Base-by-base conservation (phyloP, 2,329 filamentous ascomycete genomes). In the Colletotrichum salicis region DNA sequence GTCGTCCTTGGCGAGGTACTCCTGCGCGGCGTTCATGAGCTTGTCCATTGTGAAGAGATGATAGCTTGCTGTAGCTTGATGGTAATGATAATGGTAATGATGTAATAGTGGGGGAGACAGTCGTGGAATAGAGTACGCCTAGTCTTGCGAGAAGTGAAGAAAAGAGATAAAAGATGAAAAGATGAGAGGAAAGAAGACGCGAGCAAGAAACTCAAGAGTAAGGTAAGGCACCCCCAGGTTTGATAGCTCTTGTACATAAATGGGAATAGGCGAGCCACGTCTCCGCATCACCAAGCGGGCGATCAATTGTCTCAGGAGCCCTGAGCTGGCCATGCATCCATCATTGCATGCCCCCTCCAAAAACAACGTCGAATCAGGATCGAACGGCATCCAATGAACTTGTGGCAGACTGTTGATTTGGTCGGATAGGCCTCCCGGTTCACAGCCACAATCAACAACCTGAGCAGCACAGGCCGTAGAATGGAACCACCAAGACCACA, bases 41-140 rank as follows among this genome's bases (percentile, higher is more conserved):
- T 80, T 81, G 54, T 84, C 81, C 83, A 84, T 84, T 61, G 24
- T 72, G 51, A 33, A 22, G 10, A n/a, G n/a, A n/a, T n/a, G n/a
- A n/a, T n/a, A n/a, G n/a, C 45, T 7, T 37, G 35, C 24, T 41
- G 19, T n/a, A 7, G 45, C 24, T 15, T 35, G 51, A 41, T 29
- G 41, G 55, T 27, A 29, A 57, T 37, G 19, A 45, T 41, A 12
- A 54, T 6, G 24, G 19, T 52, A 11, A 15, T 22, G 35, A 13
- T 58, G 56, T 60, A 31, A n/a, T 57, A 29, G 54, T 35, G 27
- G 62, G 31, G 57, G 31, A 33, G 31, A 33, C 3, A 6, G 57
- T 24, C 19, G 24, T 10, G 15, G 37, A 19, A 51, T 13, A 41
- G n/a, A 45, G 35, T 8, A 13, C 35, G 41, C 41, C 22, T 48